Evolutionary conservation across 2,329 filamentous ascomycete species (phyloP).

Genomic region (Exserohilum turcica): DNA sequence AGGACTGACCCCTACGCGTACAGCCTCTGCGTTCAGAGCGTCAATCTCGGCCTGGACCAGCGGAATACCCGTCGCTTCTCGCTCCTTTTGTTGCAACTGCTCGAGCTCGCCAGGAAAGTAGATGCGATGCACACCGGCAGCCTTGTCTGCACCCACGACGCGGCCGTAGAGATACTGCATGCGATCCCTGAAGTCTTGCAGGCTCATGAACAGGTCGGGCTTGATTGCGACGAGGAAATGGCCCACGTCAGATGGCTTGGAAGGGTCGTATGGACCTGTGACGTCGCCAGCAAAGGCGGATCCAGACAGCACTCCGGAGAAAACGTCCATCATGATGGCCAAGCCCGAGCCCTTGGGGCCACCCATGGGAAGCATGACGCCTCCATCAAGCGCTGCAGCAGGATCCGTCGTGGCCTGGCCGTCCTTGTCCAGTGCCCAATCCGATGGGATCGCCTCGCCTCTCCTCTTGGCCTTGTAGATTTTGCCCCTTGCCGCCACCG

Average conservation of each 20-base stretch:
- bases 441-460: constrained; percentile 69
- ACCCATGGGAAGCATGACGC: constrained; percentile 83
- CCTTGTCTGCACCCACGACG: constrained; percentile 59
- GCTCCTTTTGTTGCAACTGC: constrained; percentile 24
- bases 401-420: constrained; percentile 74
- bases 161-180: constrained; percentile 63
- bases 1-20: constrained; percentile 44
- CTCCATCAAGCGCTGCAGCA: constrained; percentile 63
- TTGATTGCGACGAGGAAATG: constrained; percentile 71
- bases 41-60: constrained; percentile 55
- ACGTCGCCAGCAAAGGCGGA: constrained; percentile 80
- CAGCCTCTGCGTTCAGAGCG: constrained; percentile 56
- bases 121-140: constrained; percentile 60
- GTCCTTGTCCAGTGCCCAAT: constrained; percentile 76
- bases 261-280: constrained; percentile 74
- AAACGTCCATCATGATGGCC: constrained; percentile 87
- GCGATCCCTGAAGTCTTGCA: constrained; percentile 70
- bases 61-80: constrained; percentile 54
- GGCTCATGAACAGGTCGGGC: constrained; percentile 73
- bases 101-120: constrained; percentile 58
- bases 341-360: constrained; percentile 80
- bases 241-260: constrained; percentile 70
- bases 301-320: constrained; percentile 77
- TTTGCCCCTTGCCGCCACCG: constrained; percentile 70
- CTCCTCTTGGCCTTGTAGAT: constrained; percentile 71